These are phyloP conservation scores for Thraustochytrium striatum DNA, from an alignment of 352 stramenopile genomes.

Conservation along the genomic window DNA sequence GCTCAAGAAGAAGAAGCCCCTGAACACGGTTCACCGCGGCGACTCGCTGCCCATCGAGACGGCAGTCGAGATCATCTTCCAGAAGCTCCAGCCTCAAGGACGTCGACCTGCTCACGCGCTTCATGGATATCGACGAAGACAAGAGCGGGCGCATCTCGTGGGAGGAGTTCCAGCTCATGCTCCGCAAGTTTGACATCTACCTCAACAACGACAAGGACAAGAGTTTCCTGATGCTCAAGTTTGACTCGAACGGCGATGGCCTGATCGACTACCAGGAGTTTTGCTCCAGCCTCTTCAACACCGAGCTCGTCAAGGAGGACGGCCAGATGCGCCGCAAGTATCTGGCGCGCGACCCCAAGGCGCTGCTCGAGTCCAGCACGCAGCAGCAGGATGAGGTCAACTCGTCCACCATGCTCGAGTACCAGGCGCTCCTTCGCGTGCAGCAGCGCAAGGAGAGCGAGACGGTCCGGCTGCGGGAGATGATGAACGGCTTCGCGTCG, in stretches of 20 bases:
- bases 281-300: neutral
- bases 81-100: conserved; percentile 21
- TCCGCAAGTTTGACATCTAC: conserved; percentile 48
- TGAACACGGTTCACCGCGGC: neutral
- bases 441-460: neutral
- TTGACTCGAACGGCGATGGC: conserved; percentile 45
- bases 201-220: conserved; percentile 46
- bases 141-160: conserved; percentile 6
- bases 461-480: neutral
- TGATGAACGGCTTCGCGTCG: conserved; percentile 22
- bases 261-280: conserved; percentile 50
- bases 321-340: neutral
- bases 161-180: conserved; percentile 49
- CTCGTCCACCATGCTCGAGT: neutral
- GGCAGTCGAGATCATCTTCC: neutral
- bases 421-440: conserved; percentile 10
- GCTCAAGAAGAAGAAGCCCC: conserved; percentile 29
- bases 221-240: conserved; percentile 38
- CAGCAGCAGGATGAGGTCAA: neutral
- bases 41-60: neutral
- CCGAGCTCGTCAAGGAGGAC: neutral
- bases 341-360: neutral
- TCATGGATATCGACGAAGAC: conserved; percentile 49
- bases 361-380: neutral
- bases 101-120: conserved; percentile 6